A percentile compares a stretch with the other conserved stretches of the same genome.
Conservation (phyloP, 371 early-diverging fungal species). For the Mucor lusitanicus region DNA sequence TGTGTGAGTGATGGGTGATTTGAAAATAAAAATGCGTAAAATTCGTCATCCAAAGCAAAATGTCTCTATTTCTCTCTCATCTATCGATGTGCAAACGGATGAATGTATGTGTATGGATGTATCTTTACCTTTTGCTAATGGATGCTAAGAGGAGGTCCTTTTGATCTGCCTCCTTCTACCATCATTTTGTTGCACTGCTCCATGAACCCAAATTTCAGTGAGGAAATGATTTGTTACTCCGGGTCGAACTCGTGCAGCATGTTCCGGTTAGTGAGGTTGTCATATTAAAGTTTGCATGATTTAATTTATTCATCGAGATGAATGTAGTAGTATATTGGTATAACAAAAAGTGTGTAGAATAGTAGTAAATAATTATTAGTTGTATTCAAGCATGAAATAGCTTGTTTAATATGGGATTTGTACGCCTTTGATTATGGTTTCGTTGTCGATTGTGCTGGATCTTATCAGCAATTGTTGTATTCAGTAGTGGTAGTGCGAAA, state of each 20-base stretch:
- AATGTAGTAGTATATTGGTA: neutral
- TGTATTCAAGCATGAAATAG: no score
- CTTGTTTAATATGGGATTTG: no score
- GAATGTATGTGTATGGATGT: slow-evolving; percentile 4
- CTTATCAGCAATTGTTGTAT: no score
- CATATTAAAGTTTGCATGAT: neutral
- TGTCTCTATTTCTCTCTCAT: neutral
- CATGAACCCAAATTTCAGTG: neutral
- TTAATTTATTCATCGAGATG: neutral
- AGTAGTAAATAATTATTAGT: neutral
- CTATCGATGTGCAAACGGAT: neutral
- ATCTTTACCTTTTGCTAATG: slow-evolving; percentile 22
- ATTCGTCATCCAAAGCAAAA: neutral
- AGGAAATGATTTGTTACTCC: neutral
- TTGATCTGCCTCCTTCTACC: slow-evolving; percentile 2
- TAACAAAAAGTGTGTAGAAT: no score
- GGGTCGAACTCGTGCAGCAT: neutral
- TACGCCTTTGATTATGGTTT: no score
- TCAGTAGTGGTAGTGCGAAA: no score
- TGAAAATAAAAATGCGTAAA: no score
- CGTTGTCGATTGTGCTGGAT: no score
- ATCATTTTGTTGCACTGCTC: slow-evolving; percentile 3
- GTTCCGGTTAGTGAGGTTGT: neutral
- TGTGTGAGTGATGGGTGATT: no score
- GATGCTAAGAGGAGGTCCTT: slow-evolving; percentile 26